Conservation (phyloP, 208 protist species). For the Wallacemonas collosoma region DNA sequence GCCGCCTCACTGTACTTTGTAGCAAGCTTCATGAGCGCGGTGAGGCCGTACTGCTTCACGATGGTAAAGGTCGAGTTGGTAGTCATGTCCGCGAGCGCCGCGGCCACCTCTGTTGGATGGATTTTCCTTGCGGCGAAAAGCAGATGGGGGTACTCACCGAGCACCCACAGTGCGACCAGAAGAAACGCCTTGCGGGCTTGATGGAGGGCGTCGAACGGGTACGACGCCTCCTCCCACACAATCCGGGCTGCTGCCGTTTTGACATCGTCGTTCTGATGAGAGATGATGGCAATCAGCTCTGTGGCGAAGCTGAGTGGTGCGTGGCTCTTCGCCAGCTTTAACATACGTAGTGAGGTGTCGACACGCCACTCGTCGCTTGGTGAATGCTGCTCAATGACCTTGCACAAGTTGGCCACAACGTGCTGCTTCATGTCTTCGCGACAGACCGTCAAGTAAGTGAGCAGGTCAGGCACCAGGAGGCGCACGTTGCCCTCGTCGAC, state of each 20-base stretch:
- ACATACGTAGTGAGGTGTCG: conserved; percentile 94
- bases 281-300: conserved; percentile 91
- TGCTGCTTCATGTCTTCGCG: conserved; percentile 94
- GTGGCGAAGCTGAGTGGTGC: conserved; percentile 69
- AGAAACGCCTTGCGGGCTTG: conserved; percentile 90
- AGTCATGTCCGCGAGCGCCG: conserved; percentile 66
- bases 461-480: conserved; percentile 94
- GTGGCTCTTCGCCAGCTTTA: conserved; percentile 80
- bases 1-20: conserved; percentile 69
- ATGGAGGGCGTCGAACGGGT: conserved; percentile 73
- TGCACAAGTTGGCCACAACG: conserved; percentile 92
- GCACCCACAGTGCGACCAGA: conserved; percentile 93
- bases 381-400: conserved; percentile 91
- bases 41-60: conserved; percentile 94
- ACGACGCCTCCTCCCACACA: conserved; percentile 88
- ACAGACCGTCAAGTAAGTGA: conserved; percentile 94
- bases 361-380: conserved; percentile 96
- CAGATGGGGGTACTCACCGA: conserved; percentile 97
- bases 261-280: conserved; percentile 79
- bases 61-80: conserved; percentile 64
- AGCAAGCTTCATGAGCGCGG: conserved; percentile 94
- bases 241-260: conserved; percentile 87
- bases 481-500: conserved; percentile 95
- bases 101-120: conserved; percentile 44
- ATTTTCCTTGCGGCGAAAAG: conserved; percentile 46